These are phyloP conservation scores for Hygrophila difformis DNA, from an alignment of 257 asterid species.

Conservation along the genomic window DNA sequence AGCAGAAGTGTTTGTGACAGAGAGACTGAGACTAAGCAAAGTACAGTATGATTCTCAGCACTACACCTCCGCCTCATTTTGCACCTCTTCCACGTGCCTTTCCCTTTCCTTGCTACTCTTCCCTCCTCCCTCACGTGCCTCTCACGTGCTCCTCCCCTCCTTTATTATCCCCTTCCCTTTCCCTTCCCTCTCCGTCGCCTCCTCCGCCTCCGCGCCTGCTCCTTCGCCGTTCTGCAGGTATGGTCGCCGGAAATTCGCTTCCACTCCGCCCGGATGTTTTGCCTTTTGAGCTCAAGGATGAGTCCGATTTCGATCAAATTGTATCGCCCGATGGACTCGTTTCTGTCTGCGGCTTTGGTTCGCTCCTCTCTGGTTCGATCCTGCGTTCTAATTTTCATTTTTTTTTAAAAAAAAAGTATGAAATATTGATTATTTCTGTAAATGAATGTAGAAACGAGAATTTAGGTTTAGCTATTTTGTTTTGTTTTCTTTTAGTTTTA, in stretches of 20 bases:
- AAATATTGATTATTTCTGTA: too few relatives aligned
- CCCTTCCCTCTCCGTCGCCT: background rate
- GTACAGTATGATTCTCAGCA: too few relatives aligned
- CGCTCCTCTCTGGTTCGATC: slow-evolving; percentile 91
- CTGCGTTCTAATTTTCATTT: too few relatives aligned
- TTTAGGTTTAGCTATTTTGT: too few relatives aligned
- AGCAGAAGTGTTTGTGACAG: too few relatives aligned
- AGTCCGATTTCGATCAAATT: slow-evolving; percentile 63
- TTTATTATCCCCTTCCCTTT: slow-evolving; percentile 12
- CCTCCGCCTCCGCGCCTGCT: slow-evolving; percentile 1
- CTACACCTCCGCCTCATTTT: slow-evolving; percentile 7
- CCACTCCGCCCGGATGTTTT: slow-evolving; percentile 15
- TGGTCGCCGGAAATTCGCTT: slow-evolving; percentile 27
- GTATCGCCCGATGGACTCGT: slow-evolving; percentile 74
- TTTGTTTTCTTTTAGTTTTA: background rate
- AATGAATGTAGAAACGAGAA: too few relatives aligned
- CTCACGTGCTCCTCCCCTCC: slow-evolving; percentile 23
- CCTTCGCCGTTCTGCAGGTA: slow-evolving; percentile 22
- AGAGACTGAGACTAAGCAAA: too few relatives aligned
- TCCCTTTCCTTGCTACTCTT: too few relatives aligned
- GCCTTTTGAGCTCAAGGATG: slow-evolving; percentile 53
- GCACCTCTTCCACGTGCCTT: slow-evolving; percentile 27
- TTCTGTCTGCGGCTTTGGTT: slow-evolving; percentile 87
- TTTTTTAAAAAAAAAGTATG: too few relatives aligned
- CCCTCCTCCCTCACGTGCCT: slow-evolving; percentile 10